Percentiles rank a stretch among this genome's conserved stretches.
These are phyloP conservation scores for Pseudogymnoascus sp. DNA, from an alignment of 2,329 filamentous ascomycete genomes.

Conservation along the genomic window DNA sequence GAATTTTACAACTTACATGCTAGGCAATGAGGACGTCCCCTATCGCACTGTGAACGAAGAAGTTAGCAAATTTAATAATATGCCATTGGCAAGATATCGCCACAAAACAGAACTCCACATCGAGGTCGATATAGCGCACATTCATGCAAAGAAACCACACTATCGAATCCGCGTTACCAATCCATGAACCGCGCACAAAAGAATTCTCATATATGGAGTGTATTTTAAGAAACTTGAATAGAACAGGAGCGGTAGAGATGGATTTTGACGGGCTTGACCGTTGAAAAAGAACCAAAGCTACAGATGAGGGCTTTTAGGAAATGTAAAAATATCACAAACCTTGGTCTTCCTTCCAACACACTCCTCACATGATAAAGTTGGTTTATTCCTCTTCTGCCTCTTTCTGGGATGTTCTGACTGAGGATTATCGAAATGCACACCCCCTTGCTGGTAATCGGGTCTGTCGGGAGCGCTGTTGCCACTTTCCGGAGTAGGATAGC, in stretches of 20 bases:
- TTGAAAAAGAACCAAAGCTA: neutral
- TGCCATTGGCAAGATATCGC: neutral
- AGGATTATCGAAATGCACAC: neutral
- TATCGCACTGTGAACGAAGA: slow-evolving; percentile 53
- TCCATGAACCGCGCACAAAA: neutral
- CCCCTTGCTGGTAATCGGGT: neutral
- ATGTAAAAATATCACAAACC: slow-evolving; percentile 35
- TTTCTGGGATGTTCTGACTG: slow-evolving; percentile 35
- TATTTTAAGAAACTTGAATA: neutral
- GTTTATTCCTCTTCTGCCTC: slow-evolving; percentile 79
- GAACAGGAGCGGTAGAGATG: neutral
- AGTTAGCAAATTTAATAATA: neutral
- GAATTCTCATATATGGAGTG: neutral
- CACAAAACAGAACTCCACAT: neutral
- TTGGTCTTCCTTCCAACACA: slow-evolving; percentile 79
- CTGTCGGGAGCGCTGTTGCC: neutral
- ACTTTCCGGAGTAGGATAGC: neutral
- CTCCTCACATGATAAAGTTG: slow-evolving; percentile 68
- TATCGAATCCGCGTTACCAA: neutral
- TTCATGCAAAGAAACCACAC: neutral
- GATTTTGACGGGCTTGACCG: too few relatives aligned
- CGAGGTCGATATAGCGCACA: neutral
- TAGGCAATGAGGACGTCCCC: slow-evolving; percentile 59
- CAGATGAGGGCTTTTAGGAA: neutral
- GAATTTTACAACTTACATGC: slow-evolving; percentile 43